phyloP scores from a whole-genome alignment of 345 rosid genomes.

The Linum trigynum region DNA sequence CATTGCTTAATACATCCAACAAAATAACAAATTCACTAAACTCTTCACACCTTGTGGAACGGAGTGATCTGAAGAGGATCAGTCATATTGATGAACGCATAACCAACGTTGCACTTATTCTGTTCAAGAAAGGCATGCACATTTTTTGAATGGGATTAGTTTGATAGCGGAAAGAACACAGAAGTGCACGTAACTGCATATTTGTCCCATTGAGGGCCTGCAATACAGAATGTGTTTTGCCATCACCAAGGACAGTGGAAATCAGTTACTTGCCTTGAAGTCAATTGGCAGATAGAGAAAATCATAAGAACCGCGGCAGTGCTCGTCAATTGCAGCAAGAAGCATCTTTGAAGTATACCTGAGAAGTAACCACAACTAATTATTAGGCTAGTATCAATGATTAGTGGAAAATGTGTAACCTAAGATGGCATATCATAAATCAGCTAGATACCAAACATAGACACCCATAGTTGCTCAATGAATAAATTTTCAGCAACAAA shows the following conservation, averaged over 20 bases:
- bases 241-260: background rate
- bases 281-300: constrained; percentile 77
- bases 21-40: background rate
- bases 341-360: constrained; percentile 87
- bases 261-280: constrained; percentile 47
- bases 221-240: background rate
- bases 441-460: background rate
- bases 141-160: background rate
- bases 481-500: background rate
- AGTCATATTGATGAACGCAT: constrained; percentile 78
- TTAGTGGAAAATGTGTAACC: background rate
- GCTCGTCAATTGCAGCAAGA: constrained; percentile 70
- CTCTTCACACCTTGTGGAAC: constrained; percentile 51
- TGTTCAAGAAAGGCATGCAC: constrained; percentile 13
- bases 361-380: constrained; percentile 16
- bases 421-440: background rate
- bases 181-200: background rate
- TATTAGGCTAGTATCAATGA: background rate
- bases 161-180: background rate
- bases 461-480: background rate
- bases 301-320: constrained; percentile 68
- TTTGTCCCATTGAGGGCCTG: too few relatives aligned
- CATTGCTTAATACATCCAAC: background rate
- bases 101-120: constrained; percentile 94
- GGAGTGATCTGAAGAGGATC: constrained; percentile 71